phyloP scores from a whole-genome alignment of 805 yeast genomes.

The Pichia membranifaciens region DNA sequence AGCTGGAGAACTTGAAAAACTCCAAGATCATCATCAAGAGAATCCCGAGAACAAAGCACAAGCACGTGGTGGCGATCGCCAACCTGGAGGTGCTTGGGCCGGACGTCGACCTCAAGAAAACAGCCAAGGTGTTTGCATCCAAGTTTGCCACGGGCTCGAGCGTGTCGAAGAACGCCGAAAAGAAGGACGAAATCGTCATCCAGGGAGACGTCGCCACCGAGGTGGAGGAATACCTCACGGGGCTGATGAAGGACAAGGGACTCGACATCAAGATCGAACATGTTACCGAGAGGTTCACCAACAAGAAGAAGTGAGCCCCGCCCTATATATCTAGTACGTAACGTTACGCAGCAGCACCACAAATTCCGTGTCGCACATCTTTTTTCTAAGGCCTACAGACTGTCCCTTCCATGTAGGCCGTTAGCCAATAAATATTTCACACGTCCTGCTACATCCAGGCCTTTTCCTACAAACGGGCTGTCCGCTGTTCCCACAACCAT shows the following conservation, averaged over 20 bases:
- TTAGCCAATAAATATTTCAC: too few relatives aligned
- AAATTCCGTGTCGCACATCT: too few relatives aligned
- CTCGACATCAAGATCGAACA: slow-evolving; percentile 87
- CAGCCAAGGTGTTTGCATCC: slow-evolving; percentile 87
- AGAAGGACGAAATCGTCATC: slow-evolving; percentile 83
- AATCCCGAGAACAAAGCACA: slow-evolving; percentile 84
- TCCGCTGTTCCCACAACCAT: too few relatives aligned
- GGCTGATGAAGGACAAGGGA: slow-evolving; percentile 74
- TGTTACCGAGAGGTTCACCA: slow-evolving; percentile 74
- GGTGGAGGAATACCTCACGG: slow-evolving; percentile 69
- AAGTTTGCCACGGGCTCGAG: slow-evolving; percentile 96
- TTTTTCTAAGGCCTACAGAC: too few relatives aligned
- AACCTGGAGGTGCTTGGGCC: slow-evolving; percentile 74
- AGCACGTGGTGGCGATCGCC: slow-evolving; percentile 77
- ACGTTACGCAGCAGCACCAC: too few relatives aligned
- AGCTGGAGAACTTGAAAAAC: slow-evolving; percentile 68
- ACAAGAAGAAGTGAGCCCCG: slow-evolving; percentile 36
- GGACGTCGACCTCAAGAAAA: slow-evolving; percentile 82
- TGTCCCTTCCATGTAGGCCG: too few relatives aligned
- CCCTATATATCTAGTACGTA: too few relatives aligned
- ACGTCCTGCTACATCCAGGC: too few relatives aligned
- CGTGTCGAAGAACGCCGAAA: slow-evolving; percentile 83
- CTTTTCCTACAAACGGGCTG: too few relatives aligned
- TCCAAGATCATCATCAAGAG: slow-evolving; percentile 79
- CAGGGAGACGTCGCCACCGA: slow-evolving; percentile 96